A percentile compares a stretch with the other conserved stretches of the same genome.
phyloP scores from a whole-genome alignment of 1,139 yeast genomes.

The Pichia sp. region DNA sequence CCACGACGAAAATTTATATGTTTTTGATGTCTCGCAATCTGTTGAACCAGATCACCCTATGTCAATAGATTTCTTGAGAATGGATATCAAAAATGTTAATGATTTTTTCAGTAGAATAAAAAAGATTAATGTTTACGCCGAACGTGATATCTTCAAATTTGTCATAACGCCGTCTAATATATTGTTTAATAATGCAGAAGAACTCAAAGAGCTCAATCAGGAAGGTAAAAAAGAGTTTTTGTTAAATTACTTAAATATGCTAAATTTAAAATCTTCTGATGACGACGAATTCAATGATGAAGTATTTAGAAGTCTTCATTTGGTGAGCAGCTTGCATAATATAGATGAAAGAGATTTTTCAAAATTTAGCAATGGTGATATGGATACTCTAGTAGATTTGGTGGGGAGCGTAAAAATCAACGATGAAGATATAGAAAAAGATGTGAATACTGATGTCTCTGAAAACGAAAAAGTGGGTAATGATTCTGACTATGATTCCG shows the following conservation, averaged over 20 bases:
- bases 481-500: slow-evolving; percentile 29
- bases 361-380: slow-evolving; percentile 75
- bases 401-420: slow-evolving; percentile 37
- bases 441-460: slow-evolving; percentile 19
- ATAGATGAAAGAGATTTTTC: slow-evolving; percentile 86
- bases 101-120: slow-evolving; percentile 72
- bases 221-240: slow-evolving; percentile 22
- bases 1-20: slow-evolving; percentile 73
- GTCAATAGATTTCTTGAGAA: slow-evolving; percentile 88
- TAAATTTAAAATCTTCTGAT: slow-evolving; percentile 37
- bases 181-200: slow-evolving; percentile 15
- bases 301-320: slow-evolving; percentile 79
- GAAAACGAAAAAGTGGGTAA: slow-evolving; percentile 12
- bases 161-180: slow-evolving; percentile 40
- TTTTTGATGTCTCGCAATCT: slow-evolving; percentile 95
- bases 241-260: slow-evolving; percentile 21
- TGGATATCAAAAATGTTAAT: slow-evolving; percentile 96
- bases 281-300: slow-evolving; percentile 66
- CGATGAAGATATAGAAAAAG: slow-evolving; percentile 23
- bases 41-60: slow-evolving; percentile 98
- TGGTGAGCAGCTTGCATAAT: slow-evolving; percentile 56
- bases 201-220: slow-evolving; percentile 13
- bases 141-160: slow-evolving; percentile 73
- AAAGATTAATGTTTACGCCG: slow-evolving; percentile 74
- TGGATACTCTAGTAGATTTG: slow-evolving; percentile 66